These are phyloP conservation scores for Cubamyces lactineus DNA, from an alignment of 768 basidiomycete genomes.

Conservation along the genomic window DNA sequence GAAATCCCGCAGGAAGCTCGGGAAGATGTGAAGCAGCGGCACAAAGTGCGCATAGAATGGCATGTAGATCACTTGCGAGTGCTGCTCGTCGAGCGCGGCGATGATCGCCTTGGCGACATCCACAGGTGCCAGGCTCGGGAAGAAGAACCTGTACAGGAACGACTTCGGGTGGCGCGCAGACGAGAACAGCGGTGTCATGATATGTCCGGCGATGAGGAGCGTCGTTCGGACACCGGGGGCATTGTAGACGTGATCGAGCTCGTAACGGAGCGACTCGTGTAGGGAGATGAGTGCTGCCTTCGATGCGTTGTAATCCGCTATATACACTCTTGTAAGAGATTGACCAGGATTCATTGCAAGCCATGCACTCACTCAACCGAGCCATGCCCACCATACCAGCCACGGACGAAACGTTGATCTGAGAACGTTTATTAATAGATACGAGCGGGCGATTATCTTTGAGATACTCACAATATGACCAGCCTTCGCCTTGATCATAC, in stretches of 20 bases:
- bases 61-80: conserved; percentile 68
- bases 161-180: conserved; percentile 52
- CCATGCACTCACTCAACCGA: conserved; percentile 65
- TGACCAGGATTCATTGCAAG: neutral
- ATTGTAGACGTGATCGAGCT: conserved; percentile 82
- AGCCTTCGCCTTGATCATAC: conserved; percentile 71
- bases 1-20: conserved; percentile 76
- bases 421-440: conserved; percentile 4
- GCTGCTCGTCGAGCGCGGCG: conserved; percentile 76
- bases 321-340: neutral
- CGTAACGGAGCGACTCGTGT: conserved; percentile 84
- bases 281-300: conserved; percentile 87
- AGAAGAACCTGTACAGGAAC: conserved; percentile 67
- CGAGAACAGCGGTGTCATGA: conserved; percentile 80
- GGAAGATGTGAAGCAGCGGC: conserved; percentile 58
- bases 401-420: conserved; percentile 82
- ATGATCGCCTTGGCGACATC: conserved; percentile 83
- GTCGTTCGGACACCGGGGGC: conserved; percentile 85
- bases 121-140: conserved; percentile 74
- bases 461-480: conserved; percentile 81
- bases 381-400: conserved; percentile 72
- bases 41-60: conserved; percentile 74
- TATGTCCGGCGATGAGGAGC: conserved; percentile 79
- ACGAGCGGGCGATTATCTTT: neutral
- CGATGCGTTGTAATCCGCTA: conserved; percentile 89